Evolutionary conservation across 768 basidiomycete genomes (phyloP).

Genomic region (Mycena polygramma): DNA sequence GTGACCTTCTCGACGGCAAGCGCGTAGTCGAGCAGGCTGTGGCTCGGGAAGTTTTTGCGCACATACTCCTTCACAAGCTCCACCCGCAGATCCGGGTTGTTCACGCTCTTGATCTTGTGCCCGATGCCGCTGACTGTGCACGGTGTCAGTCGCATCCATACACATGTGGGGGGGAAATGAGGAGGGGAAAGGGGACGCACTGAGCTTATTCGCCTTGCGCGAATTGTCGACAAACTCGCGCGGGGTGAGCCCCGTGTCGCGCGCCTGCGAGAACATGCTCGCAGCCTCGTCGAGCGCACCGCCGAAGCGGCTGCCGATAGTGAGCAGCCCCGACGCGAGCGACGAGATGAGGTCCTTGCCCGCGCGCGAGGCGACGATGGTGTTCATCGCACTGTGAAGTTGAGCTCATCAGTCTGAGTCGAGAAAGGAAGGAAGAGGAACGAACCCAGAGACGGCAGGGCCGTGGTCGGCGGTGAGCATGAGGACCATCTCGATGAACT

Average conservation of each 20-base stretch:
- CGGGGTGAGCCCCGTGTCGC: slow-evolving; percentile 94
- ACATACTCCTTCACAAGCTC: slow-evolving; percentile 98
- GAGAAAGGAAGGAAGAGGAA: slow-evolving; percentile 35
- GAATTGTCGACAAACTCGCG: slow-evolving; percentile 97
- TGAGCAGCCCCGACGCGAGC: slow-evolving; percentile 94
- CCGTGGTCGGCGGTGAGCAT: slow-evolving; percentile 99
- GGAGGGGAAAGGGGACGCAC: slow-evolving; percentile 59
- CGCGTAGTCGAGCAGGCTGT: slow-evolving; percentile 93
- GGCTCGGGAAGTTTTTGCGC: slow-evolving; percentile 94
- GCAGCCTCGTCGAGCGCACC: slow-evolving; percentile 99
- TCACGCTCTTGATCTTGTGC: slow-evolving; percentile 99
- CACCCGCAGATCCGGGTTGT: slow-evolving; percentile 94
- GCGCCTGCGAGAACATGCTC: slow-evolving; percentile 92
- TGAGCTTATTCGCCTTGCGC: slow-evolving; percentile 94
- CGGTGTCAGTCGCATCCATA: slow-evolving; percentile 6
- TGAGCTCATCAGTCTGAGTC: neutral
- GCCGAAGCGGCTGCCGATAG: slow-evolving; percentile 98
- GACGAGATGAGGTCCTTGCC: slow-evolving; percentile 99
- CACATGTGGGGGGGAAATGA: slow-evolving; percentile 7
- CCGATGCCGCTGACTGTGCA: slow-evolving; percentile 92
- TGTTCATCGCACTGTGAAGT: slow-evolving; percentile 88
- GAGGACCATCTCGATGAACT: slow-evolving; percentile 99
- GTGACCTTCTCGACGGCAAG: slow-evolving; percentile 98
- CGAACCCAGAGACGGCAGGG: slow-evolving; percentile 89
- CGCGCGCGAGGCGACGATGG: slow-evolving; percentile 98